phyloP scores from a whole-genome alignment of 108 stramenopile genomes.

The Asterionellopsis glacialis region DNA sequence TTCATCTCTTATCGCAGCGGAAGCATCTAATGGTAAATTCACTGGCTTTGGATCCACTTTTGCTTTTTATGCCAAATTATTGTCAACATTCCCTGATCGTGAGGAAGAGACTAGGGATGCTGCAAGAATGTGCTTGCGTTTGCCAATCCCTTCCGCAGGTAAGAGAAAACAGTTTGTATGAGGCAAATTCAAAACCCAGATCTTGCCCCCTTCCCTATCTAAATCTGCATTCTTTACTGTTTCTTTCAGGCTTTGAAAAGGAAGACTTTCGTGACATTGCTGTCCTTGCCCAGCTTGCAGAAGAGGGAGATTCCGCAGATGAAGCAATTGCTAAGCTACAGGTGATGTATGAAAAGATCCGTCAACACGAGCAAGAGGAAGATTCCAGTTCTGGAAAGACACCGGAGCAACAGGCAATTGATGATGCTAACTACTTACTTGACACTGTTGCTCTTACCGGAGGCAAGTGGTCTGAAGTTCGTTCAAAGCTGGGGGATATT shows the following conservation, averaged over 20 bases:
- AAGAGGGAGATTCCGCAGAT: conserved; percentile 37
- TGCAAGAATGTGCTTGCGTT: conserved; percentile 66
- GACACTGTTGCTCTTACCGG: conserved; percentile 59
- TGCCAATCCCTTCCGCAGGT: conserved; percentile 75
- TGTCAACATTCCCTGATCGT: conserved; percentile 45
- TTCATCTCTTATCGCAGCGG: conserved; percentile 77
- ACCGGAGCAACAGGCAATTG: conserved; percentile 57
- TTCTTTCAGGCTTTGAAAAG: background rate
- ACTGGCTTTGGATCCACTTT: conserved; percentile 74
- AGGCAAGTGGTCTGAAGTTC: conserved; percentile 45
- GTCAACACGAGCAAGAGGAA: conserved; percentile 58
- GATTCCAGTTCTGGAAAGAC: conserved; percentile 31
- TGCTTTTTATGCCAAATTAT: conserved; percentile 62
- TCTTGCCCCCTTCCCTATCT: too few species aligned
- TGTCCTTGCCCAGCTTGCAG: conserved; percentile 47
- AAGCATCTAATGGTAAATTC: conserved; percentile 71
- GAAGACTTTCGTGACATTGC: conserved; percentile 56
- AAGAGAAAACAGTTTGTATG: conserved; percentile 4
- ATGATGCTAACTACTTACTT: conserved; percentile 70
- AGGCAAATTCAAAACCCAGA: too few species aligned
- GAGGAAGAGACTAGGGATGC: conserved; percentile 74
- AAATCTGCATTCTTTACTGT: too few species aligned
- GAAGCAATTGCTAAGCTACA: conserved; percentile 54
- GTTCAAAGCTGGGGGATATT: conserved; percentile 50
- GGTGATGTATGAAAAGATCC: conserved; percentile 67